Percentiles rank a stretch among this genome's conserved stretches.
phyloP scores from a whole-genome alignment of 1,139 yeast species.

The Blastobotrys buckinghamii region DNA sequence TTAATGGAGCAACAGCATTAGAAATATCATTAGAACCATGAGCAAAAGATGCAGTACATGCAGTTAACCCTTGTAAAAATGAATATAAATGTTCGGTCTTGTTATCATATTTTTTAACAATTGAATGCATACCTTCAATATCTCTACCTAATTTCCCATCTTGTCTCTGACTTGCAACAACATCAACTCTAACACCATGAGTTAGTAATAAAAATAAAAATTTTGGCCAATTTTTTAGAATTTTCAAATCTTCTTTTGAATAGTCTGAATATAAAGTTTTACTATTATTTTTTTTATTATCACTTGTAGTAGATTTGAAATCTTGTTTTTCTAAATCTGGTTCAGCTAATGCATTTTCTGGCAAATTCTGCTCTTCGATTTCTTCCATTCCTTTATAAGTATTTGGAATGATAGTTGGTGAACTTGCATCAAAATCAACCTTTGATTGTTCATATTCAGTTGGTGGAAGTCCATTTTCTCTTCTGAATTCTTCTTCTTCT shows the following conservation, averaged over 20 bases:
- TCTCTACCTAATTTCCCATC: constrained; percentile 30
- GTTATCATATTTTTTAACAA: constrained; percentile 64
- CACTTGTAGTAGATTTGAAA: not conserved
- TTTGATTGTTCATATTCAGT: too few relatives aligned
- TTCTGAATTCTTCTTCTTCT: constrained; percentile 1
- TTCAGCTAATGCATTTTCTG: not conserved
- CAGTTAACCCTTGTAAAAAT: constrained; percentile 65
- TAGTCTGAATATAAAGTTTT: not conserved
- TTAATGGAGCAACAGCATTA: constrained; percentile 71
- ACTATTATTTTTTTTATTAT: not conserved
- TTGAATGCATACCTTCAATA: constrained; percentile 46
- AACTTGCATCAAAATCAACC: constrained; percentile 7
- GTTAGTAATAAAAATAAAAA: constrained; percentile 6
- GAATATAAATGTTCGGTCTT: constrained; percentile 67
- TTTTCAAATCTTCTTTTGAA: constrained; percentile 7
- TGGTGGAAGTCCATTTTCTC: constrained; percentile 3
- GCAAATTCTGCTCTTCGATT: not conserved
- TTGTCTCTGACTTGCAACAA: constrained; percentile 46
- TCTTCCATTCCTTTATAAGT: constrained; percentile 9
- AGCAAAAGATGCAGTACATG: constrained; percentile 76
- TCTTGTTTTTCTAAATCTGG: not conserved
- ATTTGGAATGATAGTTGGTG: constrained; percentile 10
- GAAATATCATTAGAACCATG: constrained; percentile 77
- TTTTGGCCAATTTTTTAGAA: constrained; percentile 5
- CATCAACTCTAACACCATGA: constrained; percentile 57